Evolutionary conservation across 2,329 filamentous ascomycete species (phyloP).

Genomic region (Penicillium sp.): DNA sequence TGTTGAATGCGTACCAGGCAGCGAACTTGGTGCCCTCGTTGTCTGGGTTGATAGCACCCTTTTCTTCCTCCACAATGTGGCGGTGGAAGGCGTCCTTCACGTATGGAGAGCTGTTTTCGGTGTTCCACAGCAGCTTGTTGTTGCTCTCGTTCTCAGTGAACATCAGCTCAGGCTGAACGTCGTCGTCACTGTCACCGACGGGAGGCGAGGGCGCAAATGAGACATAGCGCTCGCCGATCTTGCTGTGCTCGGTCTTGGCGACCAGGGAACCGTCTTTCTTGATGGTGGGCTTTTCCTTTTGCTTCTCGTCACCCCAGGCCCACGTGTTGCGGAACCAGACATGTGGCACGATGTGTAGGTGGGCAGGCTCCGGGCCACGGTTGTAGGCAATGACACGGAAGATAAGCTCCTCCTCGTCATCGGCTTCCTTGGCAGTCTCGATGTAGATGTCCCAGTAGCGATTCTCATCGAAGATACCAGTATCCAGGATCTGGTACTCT

Average conservation of each 20-base stretch:
- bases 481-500: conserved; percentile 92
- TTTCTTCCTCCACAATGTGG: conserved; percentile 79
- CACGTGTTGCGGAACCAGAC: conserved; percentile 98
- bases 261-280: conserved; percentile 65
- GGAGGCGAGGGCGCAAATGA: conserved; percentile 88
- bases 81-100: conserved; percentile 96
- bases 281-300: conserved; percentile 79
- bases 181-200: conserved; percentile 73
- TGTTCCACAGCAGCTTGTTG: conserved; percentile 71
- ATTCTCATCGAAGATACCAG: conserved; percentile 82
- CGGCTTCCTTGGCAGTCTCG: conserved; percentile 90
- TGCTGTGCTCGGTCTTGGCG: conserved; percentile 75
- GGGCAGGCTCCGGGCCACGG: conserved; percentile 83
- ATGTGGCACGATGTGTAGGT: conserved; percentile 89
- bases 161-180: conserved; percentile 80
- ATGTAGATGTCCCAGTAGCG: conserved; percentile 97
- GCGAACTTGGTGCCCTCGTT: conserved; percentile 82
- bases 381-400: conserved; percentile 98
- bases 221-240: conserved; percentile 79
- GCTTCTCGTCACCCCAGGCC: conserved; percentile 82
- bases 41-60: conserved; percentile 77
- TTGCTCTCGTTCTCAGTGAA: conserved; percentile 98
- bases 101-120: conserved; percentile 76
- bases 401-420: conserved; percentile 85
- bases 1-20: conserved; percentile 90